A percentile compares a stretch with the other conserved stretches of the same genome.
Conservation (phyloP, 495 filamentous ascomycete species). For the Penicillium argentinense region DNA sequence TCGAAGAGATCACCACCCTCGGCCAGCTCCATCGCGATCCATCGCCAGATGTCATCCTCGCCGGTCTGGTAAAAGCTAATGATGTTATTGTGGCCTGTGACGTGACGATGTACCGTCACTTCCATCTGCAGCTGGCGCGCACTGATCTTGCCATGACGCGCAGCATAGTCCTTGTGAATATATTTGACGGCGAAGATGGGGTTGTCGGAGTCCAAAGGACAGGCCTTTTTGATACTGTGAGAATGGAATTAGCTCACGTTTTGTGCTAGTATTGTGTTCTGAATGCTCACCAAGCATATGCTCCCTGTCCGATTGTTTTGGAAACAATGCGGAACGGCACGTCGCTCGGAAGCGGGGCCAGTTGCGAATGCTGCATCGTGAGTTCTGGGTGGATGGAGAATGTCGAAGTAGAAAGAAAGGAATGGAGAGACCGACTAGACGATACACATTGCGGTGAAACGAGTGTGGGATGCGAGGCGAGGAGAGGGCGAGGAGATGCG, state of each 20-base stretch:
- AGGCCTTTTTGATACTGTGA: constrained; percentile 88
- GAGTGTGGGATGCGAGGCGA: constrained; percentile 5
- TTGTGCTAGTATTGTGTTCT: background rate
- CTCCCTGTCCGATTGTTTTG: constrained; percentile 92
- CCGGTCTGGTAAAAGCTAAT: constrained; percentile 87
- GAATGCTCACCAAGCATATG: constrained; percentile 85
- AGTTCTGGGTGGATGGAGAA: background rate
- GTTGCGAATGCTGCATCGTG: constrained; percentile 73
- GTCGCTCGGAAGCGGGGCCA: constrained; percentile 79
- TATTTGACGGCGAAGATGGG: constrained; percentile 97
- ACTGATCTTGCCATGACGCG: constrained; percentile 82
- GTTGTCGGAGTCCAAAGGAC: constrained; percentile 61
- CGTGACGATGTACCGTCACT: constrained; percentile 80
- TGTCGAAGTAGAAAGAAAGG: background rate
- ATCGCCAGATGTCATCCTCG: constrained; percentile 87
- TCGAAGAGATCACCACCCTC: constrained; percentile 97
- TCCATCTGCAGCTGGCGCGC: constrained; percentile 87
- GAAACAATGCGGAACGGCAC: constrained; percentile 94
- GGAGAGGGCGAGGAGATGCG: constrained; percentile 1
- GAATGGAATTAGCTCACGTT: constrained; percentile 3
- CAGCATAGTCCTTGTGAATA: constrained; percentile 94
- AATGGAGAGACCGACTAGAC: constrained; percentile 8
- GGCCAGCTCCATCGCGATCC: constrained; percentile 98
- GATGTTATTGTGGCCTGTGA: constrained; percentile 87
- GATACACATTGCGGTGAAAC: constrained; percentile 4